Evolutionary conservation across 2,329 filamentous ascomycete genomes (phyloP), one percentile per base, ranked within the genome.

Genomic region (Annulohypoxylon truncatum): DNA sequence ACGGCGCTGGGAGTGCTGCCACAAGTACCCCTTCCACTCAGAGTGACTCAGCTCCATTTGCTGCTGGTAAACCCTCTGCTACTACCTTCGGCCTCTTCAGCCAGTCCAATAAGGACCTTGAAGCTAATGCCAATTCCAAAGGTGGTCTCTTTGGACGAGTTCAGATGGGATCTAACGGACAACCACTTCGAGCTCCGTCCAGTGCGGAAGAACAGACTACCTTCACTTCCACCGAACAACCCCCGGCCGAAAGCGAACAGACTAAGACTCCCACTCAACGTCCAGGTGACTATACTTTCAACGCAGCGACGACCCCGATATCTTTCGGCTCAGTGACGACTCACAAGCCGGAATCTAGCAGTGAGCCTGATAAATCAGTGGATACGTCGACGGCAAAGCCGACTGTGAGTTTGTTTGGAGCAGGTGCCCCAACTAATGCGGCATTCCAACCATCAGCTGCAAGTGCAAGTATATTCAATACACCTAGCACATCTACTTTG

Each of bases 21-120:
- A 79, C 76, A 24, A 80, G 79, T 48, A 82, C 80, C 10, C 80
- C 81, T 47, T 72, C 77, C 8, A 69, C 74, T 18, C 78, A 82
- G 69, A 76, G 79, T 20, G 74, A 75, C 9, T 69, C 74, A 1
- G 70, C 72, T 9, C 67, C 77, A 8, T 80, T 81, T 50, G 60
- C 71, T 22, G 55, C 67, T 2, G 77, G 75, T 65, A 79, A 78
- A 40, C 53, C 74, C 2, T 70, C 54, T 47, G 52, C 31, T 47
- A 59, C 26, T 22, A 35, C 64, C 28, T 29, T 72, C n/a, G 69
- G 67, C 29, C 59, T 71, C 4, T 75, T 76, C 46, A 68, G 70
- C 46, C 50, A 62, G 9, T 2, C 65, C 10, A 50, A 66, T 20
- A 75, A 72, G 29, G 51, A 42, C 26, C 2, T 29, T 35, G 29